Percentiles rank a stretch among this genome's conserved stretches.
These are phyloP conservation scores for Vigna angularis DNA, from an alignment of 306 rosid genomes.

Conservation along the genomic window DNA sequence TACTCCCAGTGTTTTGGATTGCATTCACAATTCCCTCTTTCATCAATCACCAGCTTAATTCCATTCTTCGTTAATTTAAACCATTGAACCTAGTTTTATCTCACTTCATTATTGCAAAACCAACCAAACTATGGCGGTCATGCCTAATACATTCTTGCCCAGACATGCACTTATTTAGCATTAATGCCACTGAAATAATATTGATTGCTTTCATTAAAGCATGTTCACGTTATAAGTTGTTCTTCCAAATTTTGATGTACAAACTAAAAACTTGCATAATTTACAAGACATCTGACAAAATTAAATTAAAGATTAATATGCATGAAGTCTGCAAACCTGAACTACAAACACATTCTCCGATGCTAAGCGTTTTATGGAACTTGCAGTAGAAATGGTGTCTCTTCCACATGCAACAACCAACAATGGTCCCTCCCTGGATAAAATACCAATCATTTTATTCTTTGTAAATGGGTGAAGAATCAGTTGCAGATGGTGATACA, in stretches of 20 bases:
- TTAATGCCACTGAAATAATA: constrained; percentile 18
- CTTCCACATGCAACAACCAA: constrained; percentile 94
- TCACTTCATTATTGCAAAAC: constrained; percentile 18
- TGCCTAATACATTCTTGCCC: neutral
- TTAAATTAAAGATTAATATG: neutral
- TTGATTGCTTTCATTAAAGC: neutral
- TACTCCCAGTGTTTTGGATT: constrained; percentile 9
- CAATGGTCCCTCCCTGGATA: constrained; percentile 88
- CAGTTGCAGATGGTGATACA: constrained; percentile 9
- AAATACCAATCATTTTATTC: constrained; percentile 36
- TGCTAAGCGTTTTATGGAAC: constrained; percentile 80
- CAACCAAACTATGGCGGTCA: neutral
- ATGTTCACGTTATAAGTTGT: neutral
- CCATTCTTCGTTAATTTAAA: constrained; percentile 29
- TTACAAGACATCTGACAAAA: constrained; percentile 32
- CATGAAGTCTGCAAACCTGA: constrained; percentile 68
- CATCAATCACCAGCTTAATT: constrained; percentile 26
- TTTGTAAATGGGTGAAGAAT: constrained; percentile 23
- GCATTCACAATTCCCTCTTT: constrained; percentile 39
- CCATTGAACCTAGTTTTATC: constrained; percentile 22
- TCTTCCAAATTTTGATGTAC: constrained; percentile 8
- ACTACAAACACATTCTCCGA: constrained; percentile 82
- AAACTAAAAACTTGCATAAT: constrained; percentile 26
- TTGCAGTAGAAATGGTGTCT: constrained; percentile 81
- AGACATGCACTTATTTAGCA: constrained; percentile 2